Evolutionary conservation across 306 rosid species (phyloP), one percentile per base, ranked within the genome.

Genomic region (Betula pendula): DNA sequence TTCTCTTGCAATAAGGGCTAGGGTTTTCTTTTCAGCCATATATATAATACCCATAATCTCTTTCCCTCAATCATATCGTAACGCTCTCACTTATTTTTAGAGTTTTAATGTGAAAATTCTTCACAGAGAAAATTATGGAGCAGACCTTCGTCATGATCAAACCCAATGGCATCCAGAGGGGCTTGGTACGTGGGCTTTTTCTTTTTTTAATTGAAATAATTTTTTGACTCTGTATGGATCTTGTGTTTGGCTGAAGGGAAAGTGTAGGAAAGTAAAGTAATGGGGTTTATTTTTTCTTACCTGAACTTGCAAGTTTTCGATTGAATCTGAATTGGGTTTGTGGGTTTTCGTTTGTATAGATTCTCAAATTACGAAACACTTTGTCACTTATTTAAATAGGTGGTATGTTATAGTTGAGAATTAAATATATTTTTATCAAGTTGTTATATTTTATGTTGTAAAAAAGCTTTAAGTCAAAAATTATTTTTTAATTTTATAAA

Each of bases 121-220:
- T 51, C 85, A 6, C 53, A 16, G 65, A 62, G 22, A 35, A 22
- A 52, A 81, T 71, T 11, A 90, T 92, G 97, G 97, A 92, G 85
- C 97, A 87, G 33, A 87, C 96, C 70, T 92, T 88, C 77, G 90
- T 92, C 86, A 92, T 92, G 97, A 90, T 92, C 85, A 92, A 92
- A 89, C 97, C 96, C 6, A 96, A 92, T 88, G 96, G 97, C 2
- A 96, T 92, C 53, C 97, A 92, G 77, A 90, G 97, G 77, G 97
- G 97, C 76, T 88, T 92, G 67, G 97, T 92, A 71, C 3, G 84
- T 59, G n/a, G 16, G 31, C 66, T 79, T 63, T 8, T 25, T 25
- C n/a, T 22, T 60, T 14, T n/a, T 6, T 62, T 10, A 12, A 6
- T 0, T 7, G 19, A 9, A 33, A 33, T 10, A 33, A 6, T 6